These are phyloP conservation scores for Phaffomyces opuntiae DNA, from an alignment of 805 yeast genomes.

Conservation along the genomic window DNA sequence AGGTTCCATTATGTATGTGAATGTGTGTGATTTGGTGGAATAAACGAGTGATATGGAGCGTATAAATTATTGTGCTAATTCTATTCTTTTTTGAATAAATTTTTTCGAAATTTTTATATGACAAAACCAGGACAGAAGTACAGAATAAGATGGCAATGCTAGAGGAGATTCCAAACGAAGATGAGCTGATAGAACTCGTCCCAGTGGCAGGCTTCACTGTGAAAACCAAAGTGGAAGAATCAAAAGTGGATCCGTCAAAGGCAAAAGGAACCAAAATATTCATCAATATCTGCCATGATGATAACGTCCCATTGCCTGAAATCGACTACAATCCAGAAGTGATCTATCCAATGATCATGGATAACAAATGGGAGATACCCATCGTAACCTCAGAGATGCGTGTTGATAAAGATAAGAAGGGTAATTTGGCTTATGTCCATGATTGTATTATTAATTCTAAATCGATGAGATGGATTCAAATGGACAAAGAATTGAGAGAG, in stretches of 20 bases:
- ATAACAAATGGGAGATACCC: conserved; percentile 81
- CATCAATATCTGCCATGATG: conserved; percentile 67
- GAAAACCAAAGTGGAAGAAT: conserved; percentile 43
- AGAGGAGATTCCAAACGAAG: background rate
- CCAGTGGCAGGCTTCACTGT: conserved; percentile 73
- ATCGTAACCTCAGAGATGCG: conserved; percentile 58
- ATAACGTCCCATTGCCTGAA: conserved; percentile 58
- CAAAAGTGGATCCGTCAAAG: conserved; percentile 20
- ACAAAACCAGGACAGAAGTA: background rate
- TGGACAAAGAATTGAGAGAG: conserved; percentile 51
- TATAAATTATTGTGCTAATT: too few species aligned
- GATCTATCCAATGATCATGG: conserved; percentile 57
- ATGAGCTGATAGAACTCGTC: background rate
- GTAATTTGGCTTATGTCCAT: conserved; percentile 53
- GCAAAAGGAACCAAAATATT: conserved; percentile 56
- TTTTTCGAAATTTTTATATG: background rate
- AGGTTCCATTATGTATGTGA: background rate
- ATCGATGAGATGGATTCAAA: conserved; percentile 55
- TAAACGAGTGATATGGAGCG: background rate
- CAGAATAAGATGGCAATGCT: background rate
- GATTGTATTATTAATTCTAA: conserved; percentile 73
- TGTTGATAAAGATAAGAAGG: conserved; percentile 60
- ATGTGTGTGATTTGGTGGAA: background rate
- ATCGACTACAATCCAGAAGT: conserved; percentile 44
- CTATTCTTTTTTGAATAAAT: background rate